These are phyloP conservation scores for Penicillium alfredii DNA, from an alignment of 495 filamentous ascomycete species.

Conservation along the genomic window DNA sequence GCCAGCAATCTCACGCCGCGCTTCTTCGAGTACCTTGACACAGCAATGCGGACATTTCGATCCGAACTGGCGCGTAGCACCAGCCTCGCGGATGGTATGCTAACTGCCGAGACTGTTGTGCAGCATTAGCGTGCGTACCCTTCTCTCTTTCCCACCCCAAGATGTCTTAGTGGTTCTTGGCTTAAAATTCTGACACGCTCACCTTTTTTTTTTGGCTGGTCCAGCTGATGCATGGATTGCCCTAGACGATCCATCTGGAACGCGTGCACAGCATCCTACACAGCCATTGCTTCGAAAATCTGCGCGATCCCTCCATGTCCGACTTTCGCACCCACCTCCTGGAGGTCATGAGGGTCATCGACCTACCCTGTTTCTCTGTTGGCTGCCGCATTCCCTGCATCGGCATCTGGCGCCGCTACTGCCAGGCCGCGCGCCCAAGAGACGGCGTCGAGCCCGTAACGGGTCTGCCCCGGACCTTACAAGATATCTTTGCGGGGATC, in stretches of 20 bases:
- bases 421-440: constrained; percentile 12
- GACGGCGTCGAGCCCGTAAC: constrained; percentile 27
- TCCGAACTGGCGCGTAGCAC: constrained; percentile 24
- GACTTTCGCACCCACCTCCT: constrained; percentile 26
- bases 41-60: constrained; percentile 25
- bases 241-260: constrained; percentile 37
- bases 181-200: too few species aligned
- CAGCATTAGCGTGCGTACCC: constrained; percentile 31
- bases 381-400: constrained; percentile 25
- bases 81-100: constrained; percentile 25
- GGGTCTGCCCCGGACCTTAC: constrained; percentile 26
- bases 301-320: constrained; percentile 1
- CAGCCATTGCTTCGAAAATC: constrained; percentile 10
- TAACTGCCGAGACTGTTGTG: constrained; percentile 32
- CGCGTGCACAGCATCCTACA: constrained; percentile 34
- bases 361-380: constrained; percentile 25
- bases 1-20: constrained; percentile 4
- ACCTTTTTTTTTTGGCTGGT: too few species aligned
- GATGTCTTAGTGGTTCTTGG: too few species aligned
- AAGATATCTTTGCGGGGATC: constrained; percentile 30
- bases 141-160: not conserved
- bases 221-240: constrained; percentile 30
- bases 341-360: constrained; percentile 38
- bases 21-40: constrained; percentile 32
- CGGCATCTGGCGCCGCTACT: constrained; percentile 30